A percentile compares a stretch with the other conserved stretches of the same genome.
Evolutionary conservation across 352 stramenopile genomes (phyloP).

Genomic region (Globisporangium paddicum): DNA sequence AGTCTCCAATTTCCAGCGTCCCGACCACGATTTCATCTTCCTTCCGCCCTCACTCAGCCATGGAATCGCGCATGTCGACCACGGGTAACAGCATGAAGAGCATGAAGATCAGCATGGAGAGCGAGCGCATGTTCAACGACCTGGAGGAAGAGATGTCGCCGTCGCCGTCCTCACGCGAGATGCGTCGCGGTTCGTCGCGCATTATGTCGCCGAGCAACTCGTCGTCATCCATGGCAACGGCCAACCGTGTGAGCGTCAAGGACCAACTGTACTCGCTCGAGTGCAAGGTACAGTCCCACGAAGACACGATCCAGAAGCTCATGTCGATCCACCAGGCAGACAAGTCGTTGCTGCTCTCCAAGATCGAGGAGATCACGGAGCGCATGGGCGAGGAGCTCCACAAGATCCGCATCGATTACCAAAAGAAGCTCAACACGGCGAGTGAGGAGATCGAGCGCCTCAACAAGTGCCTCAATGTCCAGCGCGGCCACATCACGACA

Average conservation of each 20-base stretch:
- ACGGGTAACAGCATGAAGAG: slow-evolving; percentile 65
- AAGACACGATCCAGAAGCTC: slow-evolving; percentile 81
- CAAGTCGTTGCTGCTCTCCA: slow-evolving; percentile 67
- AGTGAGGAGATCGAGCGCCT: slow-evolving; percentile 80
- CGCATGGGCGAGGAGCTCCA: slow-evolving; percentile 73
- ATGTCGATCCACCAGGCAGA: slow-evolving; percentile 81
- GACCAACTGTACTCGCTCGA: slow-evolving; percentile 76
- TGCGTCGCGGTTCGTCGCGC: slow-evolving; percentile 53
- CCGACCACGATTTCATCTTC: slow-evolving; percentile 4
- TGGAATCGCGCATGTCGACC: slow-evolving; percentile 61
- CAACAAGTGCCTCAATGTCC: slow-evolving; percentile 81
- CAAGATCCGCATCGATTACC: slow-evolving; percentile 72
- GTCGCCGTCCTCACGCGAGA: slow-evolving; percentile 45
- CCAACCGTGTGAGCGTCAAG: slow-evolving; percentile 61
- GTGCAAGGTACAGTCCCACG: slow-evolving; percentile 74
- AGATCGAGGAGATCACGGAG: slow-evolving; percentile 81
- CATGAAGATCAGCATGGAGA: slow-evolving; percentile 83
- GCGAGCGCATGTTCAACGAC: slow-evolving; percentile 74
- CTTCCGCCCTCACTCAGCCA: slow-evolving; percentile 12
- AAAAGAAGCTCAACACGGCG: slow-evolving; percentile 78
- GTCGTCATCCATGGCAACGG: slow-evolving; percentile 23
- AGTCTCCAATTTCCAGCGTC: slow-evolving; percentile 3
- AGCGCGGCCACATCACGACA: slow-evolving; percentile 80
- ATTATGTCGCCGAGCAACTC: slow-evolving; percentile 56
- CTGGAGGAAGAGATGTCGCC: slow-evolving; percentile 68